A percentile compares a stretch with the other conserved stretches of the same genome.
Conservation (phyloP, 371 early-diverging fungal species). For the Umbelopsis sp. region DNA sequence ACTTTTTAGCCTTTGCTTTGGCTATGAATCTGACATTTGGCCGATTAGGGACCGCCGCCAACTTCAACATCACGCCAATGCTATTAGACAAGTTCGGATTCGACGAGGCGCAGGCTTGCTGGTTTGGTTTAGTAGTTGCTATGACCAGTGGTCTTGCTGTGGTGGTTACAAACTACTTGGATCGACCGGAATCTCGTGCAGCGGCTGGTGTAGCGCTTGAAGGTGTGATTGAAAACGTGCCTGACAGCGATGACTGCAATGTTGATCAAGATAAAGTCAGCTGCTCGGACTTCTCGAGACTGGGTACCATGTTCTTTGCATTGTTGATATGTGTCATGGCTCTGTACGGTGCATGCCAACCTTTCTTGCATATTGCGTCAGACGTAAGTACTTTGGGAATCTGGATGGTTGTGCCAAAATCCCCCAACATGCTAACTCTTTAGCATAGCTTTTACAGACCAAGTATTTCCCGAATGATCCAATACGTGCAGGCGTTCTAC, state of each 20-base stretch:
- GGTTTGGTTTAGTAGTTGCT: conserved; percentile 51
- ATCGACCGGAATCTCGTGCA: conserved; percentile 31
- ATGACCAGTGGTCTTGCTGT: conserved; percentile 35
- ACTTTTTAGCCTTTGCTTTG: conserved; percentile 63
- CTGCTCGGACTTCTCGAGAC: conserved; percentile 28
- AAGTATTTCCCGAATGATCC: conserved; percentile 26
- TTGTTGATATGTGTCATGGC: conserved; percentile 32
- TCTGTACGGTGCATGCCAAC: conserved; percentile 40
- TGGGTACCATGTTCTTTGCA: conserved; percentile 39
- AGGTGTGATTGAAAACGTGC: neutral
- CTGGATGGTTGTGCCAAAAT: neutral
- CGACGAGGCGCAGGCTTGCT: conserved; percentile 41
- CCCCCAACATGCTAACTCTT: neutral
- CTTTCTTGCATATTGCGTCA: conserved; percentile 46
- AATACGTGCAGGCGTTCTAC: conserved; percentile 50
- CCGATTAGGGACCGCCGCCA: conserved; percentile 64
- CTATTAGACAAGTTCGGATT: conserved; percentile 34
- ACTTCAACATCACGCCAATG: conserved; percentile 62
- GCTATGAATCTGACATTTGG: conserved; percentile 66
- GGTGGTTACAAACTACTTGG: conserved; percentile 26
- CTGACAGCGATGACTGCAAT: neutral
- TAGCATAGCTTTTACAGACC: conserved; percentile 13
- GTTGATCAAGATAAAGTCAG: conserved; percentile 40
- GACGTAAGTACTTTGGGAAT: conserved; percentile 22
- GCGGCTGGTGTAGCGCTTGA: conserved; percentile 32